Percentiles rank a stretch among this genome's conserved stretches.
These are phyloP conservation scores for Verticillium nonalfalfae DNA, from an alignment of 2,329 filamentous ascomycete genomes.

Conservation along the genomic window DNA sequence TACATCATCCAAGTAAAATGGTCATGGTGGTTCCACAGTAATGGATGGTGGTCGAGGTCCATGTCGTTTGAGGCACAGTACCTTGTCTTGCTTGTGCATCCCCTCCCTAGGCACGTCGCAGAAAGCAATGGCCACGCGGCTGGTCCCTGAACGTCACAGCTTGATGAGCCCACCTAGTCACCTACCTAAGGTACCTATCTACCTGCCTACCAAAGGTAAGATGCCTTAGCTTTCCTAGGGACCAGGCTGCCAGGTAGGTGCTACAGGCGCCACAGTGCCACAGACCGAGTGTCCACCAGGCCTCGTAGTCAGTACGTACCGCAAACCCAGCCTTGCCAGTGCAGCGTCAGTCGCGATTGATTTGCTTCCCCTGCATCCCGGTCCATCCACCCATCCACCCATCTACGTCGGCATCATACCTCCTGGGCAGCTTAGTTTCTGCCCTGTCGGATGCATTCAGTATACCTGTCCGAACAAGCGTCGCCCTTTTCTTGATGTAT, in stretches of 20 bases:
- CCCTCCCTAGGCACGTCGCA: no score
- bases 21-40: no score
- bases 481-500: neutral
- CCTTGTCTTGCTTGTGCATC: no score
- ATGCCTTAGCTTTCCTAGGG: no score
- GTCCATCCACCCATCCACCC: neutral
- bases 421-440: neutral
- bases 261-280: neutral
- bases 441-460: neutral
- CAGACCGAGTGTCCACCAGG: neutral
- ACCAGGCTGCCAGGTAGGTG: no score
- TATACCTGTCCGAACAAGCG: neutral
- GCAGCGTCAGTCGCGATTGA: neutral
- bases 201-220: no score
- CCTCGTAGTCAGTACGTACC: neutral
- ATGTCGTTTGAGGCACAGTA: no score
- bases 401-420: neutral
- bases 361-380: neutral
- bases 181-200: no score
- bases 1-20: no score
- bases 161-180: neutral
- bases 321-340: neutral
- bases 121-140: slow-evolving; percentile 9
- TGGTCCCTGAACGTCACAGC: neutral
- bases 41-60: no score